phyloP scores from a whole-genome alignment of 1,139 yeast species.

The Nadsonia starkeyi-henricii region DNA sequence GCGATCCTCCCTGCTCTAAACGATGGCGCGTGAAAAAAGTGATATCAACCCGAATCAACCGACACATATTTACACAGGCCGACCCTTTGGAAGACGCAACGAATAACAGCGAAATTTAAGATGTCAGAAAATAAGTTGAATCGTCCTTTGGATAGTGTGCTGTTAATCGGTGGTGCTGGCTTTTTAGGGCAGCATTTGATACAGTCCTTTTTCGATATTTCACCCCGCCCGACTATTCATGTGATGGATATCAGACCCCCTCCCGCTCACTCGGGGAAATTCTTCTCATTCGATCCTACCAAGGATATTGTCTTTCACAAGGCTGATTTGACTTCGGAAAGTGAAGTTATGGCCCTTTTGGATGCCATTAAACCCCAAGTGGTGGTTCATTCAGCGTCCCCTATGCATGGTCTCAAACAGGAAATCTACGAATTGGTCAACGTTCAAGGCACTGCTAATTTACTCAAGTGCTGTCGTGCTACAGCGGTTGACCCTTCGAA shows the following conservation, averaged over 20 bases:
- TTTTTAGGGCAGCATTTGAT: constrained; percentile 85
- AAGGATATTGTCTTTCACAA: constrained; percentile 42
- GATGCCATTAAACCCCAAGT: constrained; percentile 48
- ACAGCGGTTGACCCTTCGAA: constrained; percentile 12
- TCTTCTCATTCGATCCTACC: constrained; percentile 55
- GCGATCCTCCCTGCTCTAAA: too few species aligned
- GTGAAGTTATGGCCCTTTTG: constrained; percentile 56
- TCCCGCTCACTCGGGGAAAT: constrained; percentile 51
- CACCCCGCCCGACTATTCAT: constrained; percentile 61
- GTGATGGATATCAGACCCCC: constrained; percentile 87
- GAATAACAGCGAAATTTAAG: neutral
- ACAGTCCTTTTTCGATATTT: constrained; percentile 58
- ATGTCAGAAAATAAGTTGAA: constrained; percentile 2
- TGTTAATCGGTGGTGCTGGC: constrained; percentile 88
- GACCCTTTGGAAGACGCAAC: too few species aligned
- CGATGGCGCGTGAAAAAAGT: too few species aligned
- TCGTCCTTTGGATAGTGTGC: constrained; percentile 38
- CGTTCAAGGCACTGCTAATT: constrained; percentile 72
- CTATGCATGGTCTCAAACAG: constrained; percentile 76
- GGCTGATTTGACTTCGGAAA: constrained; percentile 73
- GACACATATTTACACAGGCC: too few species aligned
- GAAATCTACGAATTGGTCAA: constrained; percentile 80
- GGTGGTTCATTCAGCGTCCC: constrained; percentile 92
- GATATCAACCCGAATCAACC: too few species aligned
- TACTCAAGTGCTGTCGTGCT: constrained; percentile 50